Conservation (phyloP, 345 rosid species). For the Eucalyptus melliodora region DNA sequence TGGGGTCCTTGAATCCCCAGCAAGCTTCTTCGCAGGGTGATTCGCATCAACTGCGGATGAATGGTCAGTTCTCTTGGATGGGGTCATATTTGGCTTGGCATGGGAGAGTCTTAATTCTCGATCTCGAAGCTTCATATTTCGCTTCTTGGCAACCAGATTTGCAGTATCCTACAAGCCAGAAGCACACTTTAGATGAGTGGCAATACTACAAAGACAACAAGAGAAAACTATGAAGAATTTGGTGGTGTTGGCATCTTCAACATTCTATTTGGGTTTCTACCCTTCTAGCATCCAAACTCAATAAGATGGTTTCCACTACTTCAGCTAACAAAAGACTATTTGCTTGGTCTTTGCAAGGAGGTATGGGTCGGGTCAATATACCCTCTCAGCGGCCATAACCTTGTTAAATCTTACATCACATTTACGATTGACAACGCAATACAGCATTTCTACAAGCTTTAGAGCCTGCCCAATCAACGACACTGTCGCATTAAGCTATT, state of each 20-base stretch:
- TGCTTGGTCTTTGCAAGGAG: neutral
- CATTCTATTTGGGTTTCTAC: neutral
- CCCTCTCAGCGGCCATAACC: neutral
- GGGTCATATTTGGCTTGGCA: slow-evolving; percentile 46
- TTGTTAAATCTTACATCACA: neutral
- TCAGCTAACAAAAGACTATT: neutral
- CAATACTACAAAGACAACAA: neutral
- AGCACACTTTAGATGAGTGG: neutral
- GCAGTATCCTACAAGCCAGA: slow-evolving; percentile 59
- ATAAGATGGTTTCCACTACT: neutral
- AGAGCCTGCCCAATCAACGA: neutral
- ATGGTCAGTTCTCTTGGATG: slow-evolving; percentile 50
- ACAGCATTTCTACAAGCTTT: neutral
- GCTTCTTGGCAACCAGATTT: slow-evolving; percentile 42
- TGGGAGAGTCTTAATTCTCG: slow-evolving; percentile 61
- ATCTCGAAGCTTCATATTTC: slow-evolving; percentile 60
- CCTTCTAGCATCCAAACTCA: neutral
- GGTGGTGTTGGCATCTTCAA: neutral
- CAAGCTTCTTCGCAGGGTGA: slow-evolving; percentile 34
- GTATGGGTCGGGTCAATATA: neutral
- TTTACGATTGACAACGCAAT: neutral
- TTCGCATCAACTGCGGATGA: slow-evolving; percentile 10
- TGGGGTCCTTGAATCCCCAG: slow-evolving; percentile 25
- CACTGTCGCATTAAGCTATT: neutral
- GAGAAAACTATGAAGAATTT: neutral